Conservation (phyloP, 1,284 basidiomycete species). For the Apiotrichum mycotoxinovorans region DNA sequence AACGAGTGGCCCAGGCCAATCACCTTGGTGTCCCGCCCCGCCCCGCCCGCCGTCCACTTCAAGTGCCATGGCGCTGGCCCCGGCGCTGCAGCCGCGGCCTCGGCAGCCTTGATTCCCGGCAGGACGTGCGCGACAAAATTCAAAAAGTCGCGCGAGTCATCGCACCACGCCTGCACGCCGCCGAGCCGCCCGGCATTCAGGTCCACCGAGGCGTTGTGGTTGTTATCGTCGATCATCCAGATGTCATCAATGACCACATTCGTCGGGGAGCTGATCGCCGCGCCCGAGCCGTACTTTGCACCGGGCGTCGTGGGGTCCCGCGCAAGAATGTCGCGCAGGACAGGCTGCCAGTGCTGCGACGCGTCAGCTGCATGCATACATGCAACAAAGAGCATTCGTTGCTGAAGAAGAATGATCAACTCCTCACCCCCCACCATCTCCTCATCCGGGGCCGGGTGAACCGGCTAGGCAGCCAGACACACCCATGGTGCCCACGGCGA, state of each 20-base stretch:
- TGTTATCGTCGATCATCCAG: slow-evolving; percentile 71
- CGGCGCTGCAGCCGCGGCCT: not conserved
- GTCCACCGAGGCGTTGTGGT: slow-evolving; percentile 69
- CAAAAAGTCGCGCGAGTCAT: slow-evolving; percentile 48
- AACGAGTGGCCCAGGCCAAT: slow-evolving; percentile 13
- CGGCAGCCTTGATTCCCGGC: slow-evolving; percentile 30
- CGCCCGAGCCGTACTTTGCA: slow-evolving; percentile 10
- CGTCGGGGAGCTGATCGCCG: not conserved
- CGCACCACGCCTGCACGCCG: slow-evolving; percentile 37
- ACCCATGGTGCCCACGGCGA: too few species aligned
- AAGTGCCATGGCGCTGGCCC: slow-evolving; percentile 32
- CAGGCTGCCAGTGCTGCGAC: slow-evolving; percentile 62
- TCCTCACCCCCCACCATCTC: slow-evolving; percentile 11
- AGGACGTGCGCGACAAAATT: slow-evolving; percentile 49
- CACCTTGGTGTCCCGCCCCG: not conserved
- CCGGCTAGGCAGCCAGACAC: too few species aligned
- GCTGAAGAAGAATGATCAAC: too few species aligned
- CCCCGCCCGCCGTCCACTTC: slow-evolving; percentile 42
- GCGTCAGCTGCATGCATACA: slow-evolving; percentile 54
- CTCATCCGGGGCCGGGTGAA: not conserved
- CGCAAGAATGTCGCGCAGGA: slow-evolving; percentile 53
- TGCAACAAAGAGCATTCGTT: too few species aligned
- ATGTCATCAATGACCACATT: slow-evolving; percentile 61
- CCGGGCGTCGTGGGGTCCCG: slow-evolving; percentile 6
- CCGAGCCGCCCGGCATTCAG: slow-evolving; percentile 61